These are phyloP conservation scores for Inonotus hispidus DNA, from an alignment of 1,284 basidiomycete species.

Conservation along the genomic window DNA sequence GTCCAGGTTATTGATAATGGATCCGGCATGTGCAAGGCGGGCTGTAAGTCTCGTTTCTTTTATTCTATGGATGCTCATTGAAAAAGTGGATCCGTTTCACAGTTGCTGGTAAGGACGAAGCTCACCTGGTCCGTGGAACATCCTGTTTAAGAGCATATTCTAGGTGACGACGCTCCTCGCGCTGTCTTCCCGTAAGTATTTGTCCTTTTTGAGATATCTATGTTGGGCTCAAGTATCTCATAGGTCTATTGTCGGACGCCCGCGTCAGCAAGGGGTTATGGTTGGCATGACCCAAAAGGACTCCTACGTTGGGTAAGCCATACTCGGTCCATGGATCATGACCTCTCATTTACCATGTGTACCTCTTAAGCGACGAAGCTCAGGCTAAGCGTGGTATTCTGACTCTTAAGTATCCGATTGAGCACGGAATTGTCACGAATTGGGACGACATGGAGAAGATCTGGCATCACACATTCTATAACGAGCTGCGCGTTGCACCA, in stretches of 20 bases:
- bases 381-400: slow-evolving; percentile 96
- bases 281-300: slow-evolving; percentile 86
- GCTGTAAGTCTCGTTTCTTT: slow-evolving; percentile 51
- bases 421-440: slow-evolving; percentile 89
- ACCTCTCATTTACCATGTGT: not conserved
- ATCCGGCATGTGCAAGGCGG: slow-evolving; percentile 92
- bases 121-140: slow-evolving; percentile 19
- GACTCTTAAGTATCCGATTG: slow-evolving; percentile 84
- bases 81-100: slow-evolving; percentile 21
- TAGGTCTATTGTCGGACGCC: slow-evolving; percentile 87
- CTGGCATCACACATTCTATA: slow-evolving; percentile 91
- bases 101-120: slow-evolving; percentile 32
- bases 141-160: not conserved
- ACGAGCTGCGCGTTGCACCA: slow-evolving; percentile 77
- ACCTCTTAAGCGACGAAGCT: slow-evolving; percentile 71
- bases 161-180: slow-evolving; percentile 67
- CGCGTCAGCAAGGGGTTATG: slow-evolving; percentile 92
- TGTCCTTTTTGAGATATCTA: slow-evolving; percentile 5
- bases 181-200: slow-evolving; percentile 60
- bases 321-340: not conserved
- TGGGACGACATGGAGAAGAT: slow-evolving; percentile 98
- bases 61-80: slow-evolving; percentile 11
- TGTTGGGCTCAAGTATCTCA: not conserved
- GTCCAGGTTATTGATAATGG: slow-evolving; percentile 76
- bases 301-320: slow-evolving; percentile 74